Base-by-base conservation (phyloP, 306 rosid genomes). In the Arachis stenosperma region DNA sequence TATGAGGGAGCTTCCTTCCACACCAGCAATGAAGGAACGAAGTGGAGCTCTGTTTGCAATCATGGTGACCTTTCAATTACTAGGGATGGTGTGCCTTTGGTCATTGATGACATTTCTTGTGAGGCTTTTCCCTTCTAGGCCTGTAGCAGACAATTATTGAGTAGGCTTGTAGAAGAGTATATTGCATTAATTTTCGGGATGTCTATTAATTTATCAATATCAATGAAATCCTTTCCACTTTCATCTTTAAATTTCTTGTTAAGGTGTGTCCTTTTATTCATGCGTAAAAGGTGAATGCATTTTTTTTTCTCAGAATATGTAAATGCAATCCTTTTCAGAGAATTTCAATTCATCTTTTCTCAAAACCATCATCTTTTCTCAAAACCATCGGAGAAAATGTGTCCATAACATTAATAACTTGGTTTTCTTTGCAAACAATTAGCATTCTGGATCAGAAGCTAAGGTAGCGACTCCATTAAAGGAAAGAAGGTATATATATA, bases 61-160 rank as follows among this genome's bases (percentile, higher is more conserved):
- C 90, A 62, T 86, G 48, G 75, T 82, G 30, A 78, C 90, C 47
- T 88, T 90, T 77, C 93, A 85, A 65, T 17, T 76, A 54, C 82
- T 92, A 3, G 90, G 87, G 33, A 15, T 88, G 72, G 89, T 89
- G 74, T 92, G 96, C 83, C 89, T 92, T 52, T 92, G 94, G 98
- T 90, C 96, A 6, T 79, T 89, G 79, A 60, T 86, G 90, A 81
- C 97, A 6, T 89, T 94, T 83, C 94, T 94, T 66, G 53, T 91
- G 86, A 86, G 98, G 88, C 90, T 94, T 17, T 94, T 94, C 74
- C 98, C 98, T 72, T 89, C 98, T 50, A 84, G 97, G 72, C 94
- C 92, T 9, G 96, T 91, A 22, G 96, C 85, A 48, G 94, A 91
- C 76, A 88, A 89, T 33, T 94, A 94, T 89, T 94, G 85, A 88